phyloP scores from a whole-genome alignment of 73 alveolate genomes.

The Paramecium biaurelia region DNA sequence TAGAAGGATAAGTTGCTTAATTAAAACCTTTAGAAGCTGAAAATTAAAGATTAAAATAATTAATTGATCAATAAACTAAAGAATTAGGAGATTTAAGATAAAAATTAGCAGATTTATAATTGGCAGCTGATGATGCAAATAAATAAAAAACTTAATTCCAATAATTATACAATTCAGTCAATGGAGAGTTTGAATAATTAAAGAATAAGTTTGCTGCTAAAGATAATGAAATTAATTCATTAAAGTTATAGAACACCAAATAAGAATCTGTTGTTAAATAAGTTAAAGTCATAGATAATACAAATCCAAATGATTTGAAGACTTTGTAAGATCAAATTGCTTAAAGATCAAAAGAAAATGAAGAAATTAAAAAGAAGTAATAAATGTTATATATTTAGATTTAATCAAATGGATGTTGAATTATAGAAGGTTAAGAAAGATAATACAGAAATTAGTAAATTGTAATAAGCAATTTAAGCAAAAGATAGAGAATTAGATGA shows the following conservation, averaged over 20 bases:
- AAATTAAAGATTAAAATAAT: conserved; percentile 22
- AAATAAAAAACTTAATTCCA: neutral
- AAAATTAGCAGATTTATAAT: neutral
- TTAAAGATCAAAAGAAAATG: conserved; percentile 27
- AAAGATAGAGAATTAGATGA: conserved; percentile 50
- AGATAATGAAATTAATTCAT: neutral
- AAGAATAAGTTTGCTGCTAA: neutral
- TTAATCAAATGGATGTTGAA: conserved; percentile 24
- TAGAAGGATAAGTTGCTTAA: neutral
- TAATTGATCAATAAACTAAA: neutral
- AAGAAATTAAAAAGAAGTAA: conserved; percentile 15
- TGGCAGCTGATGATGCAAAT: neutral
- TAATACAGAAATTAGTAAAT: neutral
- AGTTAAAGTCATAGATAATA: conserved; percentile 9
- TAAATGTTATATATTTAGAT: neutral
- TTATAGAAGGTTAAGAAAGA: conserved; percentile 20
- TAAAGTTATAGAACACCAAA: neutral
- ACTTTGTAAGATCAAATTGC: neutral
- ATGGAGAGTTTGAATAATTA: conserved; percentile 7
- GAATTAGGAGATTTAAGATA: conserved; percentile 32
- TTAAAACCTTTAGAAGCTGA: conserved; percentile 38
- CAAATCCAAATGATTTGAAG: conserved; percentile 31
- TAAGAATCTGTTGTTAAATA: neutral
- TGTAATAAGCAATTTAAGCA: neutral
- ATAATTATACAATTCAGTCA: neutral